Evolutionary conservation across 495 filamentous ascomycete species (phyloP).

Genomic region (Aspergillus sparsus): DNA sequence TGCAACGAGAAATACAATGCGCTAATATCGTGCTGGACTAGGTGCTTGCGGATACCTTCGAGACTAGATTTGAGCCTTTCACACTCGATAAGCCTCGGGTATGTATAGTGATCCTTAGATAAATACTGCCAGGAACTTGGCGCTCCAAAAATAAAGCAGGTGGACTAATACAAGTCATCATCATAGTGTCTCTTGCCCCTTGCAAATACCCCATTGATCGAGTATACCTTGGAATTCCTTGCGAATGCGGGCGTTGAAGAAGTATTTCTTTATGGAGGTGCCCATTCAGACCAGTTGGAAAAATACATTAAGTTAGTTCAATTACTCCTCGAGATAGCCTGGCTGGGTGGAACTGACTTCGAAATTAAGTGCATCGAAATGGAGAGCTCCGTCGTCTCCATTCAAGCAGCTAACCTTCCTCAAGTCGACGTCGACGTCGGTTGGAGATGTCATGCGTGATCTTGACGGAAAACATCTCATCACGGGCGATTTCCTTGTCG

Average conservation of each 20-base stretch:
- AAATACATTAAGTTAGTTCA: constrained; percentile 67
- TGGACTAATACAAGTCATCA: constrained; percentile 10
- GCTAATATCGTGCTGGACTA: constrained; percentile 31
- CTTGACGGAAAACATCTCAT: constrained; percentile 86
- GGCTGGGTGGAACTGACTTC: neutral
- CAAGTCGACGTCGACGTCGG: constrained; percentile 80
- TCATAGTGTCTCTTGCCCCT: constrained; percentile 86
- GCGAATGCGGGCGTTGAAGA: constrained; percentile 91
- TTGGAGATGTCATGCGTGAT: constrained; percentile 94
- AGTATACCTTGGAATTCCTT: constrained; percentile 96
- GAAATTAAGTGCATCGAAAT: constrained; percentile 61
- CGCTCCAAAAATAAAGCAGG: no score
- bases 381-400: constrained; percentile 70
- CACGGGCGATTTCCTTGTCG: constrained; percentile 84
- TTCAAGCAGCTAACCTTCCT: constrained; percentile 83
- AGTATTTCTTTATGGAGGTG: constrained; percentile 86
- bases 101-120: constrained; percentile 31
- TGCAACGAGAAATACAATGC: constrained; percentile 20
- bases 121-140: no score
- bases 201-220: constrained; percentile 91
- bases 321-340: neutral
- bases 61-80: constrained; percentile 87
- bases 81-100: constrained; percentile 87
- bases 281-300: constrained; percentile 88
- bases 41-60: constrained; percentile 90